Conservation (phyloP, 306 rosid genomes). For the Trifolium dubium region DNA sequence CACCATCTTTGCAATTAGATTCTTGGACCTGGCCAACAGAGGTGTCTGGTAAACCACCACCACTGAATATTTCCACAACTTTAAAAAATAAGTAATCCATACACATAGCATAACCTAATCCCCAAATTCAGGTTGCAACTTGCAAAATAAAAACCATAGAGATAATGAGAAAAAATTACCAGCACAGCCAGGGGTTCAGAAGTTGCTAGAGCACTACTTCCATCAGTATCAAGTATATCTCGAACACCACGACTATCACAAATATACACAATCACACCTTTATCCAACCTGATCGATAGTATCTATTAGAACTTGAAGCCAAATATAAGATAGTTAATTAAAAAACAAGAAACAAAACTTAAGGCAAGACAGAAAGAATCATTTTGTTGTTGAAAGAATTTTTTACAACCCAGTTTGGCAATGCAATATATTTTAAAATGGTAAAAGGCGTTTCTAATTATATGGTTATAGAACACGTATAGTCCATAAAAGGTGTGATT, state of each 20-base stretch:
- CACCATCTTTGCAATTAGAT: no score
- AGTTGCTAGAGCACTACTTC: slow-evolving; percentile 79
- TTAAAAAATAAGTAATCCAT: no score
- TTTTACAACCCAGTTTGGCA: slow-evolving; percentile 13
- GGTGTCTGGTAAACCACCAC: not conserved
- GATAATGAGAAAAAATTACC: slow-evolving; percentile 51
- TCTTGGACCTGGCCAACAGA: not conserved
- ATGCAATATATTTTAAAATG: slow-evolving; percentile 30
- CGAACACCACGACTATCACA: slow-evolving; percentile 90
- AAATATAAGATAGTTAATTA: slow-evolving; percentile 11
- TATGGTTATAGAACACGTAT: slow-evolving; percentile 29
- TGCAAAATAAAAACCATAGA: no score
- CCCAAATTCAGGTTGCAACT: no score
- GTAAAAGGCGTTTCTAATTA: slow-evolving; percentile 33
- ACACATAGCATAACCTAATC: no score
- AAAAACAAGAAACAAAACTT: not conserved
- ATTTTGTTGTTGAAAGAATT: slow-evolving; percentile 23
- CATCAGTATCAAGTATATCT: slow-evolving; percentile 95
- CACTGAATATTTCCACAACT: not conserved
- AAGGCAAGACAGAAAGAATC: slow-evolving; percentile 15
- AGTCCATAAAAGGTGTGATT: slow-evolving; percentile 3
- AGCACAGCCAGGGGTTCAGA: slow-evolving; percentile 91
- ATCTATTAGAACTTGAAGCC: slow-evolving; percentile 42
- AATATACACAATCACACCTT: slow-evolving; percentile 93
- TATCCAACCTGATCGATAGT: slow-evolving; percentile 84